Evolutionary conservation across 345 rosid species (phyloP).

Genomic region (Salix udensis): DNA sequence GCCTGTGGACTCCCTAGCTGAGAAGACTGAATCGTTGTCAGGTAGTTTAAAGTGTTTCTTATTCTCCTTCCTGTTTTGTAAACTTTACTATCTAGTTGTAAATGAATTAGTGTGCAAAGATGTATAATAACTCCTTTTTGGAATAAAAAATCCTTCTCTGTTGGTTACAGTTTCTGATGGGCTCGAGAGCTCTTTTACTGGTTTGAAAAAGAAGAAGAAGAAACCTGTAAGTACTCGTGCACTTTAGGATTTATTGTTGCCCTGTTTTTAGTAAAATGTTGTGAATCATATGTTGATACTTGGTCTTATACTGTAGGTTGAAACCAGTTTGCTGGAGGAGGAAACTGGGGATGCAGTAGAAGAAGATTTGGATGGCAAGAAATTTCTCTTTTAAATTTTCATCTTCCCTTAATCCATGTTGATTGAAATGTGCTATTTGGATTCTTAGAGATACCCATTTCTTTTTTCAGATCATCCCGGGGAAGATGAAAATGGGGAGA

Average conservation of each 20-base stretch:
- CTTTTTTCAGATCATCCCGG: conserved; percentile 39
- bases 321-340: conserved; percentile 57
- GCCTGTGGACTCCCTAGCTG: conserved; percentile 55
- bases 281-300: not conserved
- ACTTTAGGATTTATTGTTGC: not conserved
- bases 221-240: conserved; percentile 59
- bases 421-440: not conserved
- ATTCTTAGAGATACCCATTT: not conserved
- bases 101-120: not conserved
- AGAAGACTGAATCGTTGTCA: conserved; percentile 63
- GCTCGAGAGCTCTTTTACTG: conserved; percentile 66
- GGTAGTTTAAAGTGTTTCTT: conserved; percentile 34
- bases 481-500: conserved; percentile 63
- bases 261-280: not conserved
- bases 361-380: conserved; percentile 67
- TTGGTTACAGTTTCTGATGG: conserved; percentile 63
- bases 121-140: not conserved
- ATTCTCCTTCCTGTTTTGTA: not conserved
- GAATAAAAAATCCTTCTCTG: not conserved
- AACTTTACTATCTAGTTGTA: not conserved
- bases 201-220: conserved; percentile 95
- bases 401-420: not conserved
- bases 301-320: conserved; percentile 47
- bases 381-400: not conserved
- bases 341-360: conserved; percentile 60